A percentile compares a stretch with the other conserved stretches of the same genome.
Conservation (phyloP, 345 rosid species). For the Atalantia buxifolia region DNA sequence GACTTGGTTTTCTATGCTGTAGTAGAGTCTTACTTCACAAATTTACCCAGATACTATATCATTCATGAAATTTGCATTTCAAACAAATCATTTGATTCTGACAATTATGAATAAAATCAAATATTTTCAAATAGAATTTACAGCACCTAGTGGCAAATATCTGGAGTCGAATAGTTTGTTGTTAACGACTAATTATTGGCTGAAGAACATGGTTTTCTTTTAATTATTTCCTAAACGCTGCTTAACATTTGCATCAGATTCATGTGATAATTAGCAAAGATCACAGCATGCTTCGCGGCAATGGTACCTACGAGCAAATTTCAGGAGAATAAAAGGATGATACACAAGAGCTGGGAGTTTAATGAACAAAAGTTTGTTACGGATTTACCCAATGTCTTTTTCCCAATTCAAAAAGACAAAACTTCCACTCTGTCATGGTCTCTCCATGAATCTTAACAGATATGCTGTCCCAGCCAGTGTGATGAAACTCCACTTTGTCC, state of each 20-base stretch:
- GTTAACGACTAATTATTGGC: too few species aligned
- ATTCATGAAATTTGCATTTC: too few species aligned
- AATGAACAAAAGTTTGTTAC: neutral
- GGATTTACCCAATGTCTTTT: slow-evolving; percentile 43
- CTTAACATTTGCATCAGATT: neutral
- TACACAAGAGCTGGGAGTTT: neutral
- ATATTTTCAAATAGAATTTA: too few species aligned
- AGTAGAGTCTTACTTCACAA: neutral
- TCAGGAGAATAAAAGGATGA: neutral
- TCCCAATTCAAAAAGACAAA: slow-evolving; percentile 47
- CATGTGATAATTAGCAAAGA: neutral
- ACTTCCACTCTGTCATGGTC: slow-evolving; percentile 40
- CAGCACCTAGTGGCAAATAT: neutral
- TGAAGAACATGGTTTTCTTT: too few species aligned
- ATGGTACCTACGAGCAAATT: neutral
- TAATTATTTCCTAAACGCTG: too few species aligned
- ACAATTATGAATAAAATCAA: too few species aligned
- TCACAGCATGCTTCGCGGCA: too few species aligned
- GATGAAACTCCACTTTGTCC: slow-evolving; percentile 59
- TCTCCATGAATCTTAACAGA: slow-evolving; percentile 38
- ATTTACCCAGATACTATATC: too few species aligned
- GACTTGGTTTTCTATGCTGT: neutral
- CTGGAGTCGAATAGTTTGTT: neutral
- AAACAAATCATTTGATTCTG: too few species aligned
- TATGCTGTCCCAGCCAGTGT: slow-evolving; percentile 48